These are phyloP conservation scores for Botryosphaeria dothidea DNA, from an alignment of 2,329 filamentous ascomycete genomes.

Conservation along the genomic window DNA sequence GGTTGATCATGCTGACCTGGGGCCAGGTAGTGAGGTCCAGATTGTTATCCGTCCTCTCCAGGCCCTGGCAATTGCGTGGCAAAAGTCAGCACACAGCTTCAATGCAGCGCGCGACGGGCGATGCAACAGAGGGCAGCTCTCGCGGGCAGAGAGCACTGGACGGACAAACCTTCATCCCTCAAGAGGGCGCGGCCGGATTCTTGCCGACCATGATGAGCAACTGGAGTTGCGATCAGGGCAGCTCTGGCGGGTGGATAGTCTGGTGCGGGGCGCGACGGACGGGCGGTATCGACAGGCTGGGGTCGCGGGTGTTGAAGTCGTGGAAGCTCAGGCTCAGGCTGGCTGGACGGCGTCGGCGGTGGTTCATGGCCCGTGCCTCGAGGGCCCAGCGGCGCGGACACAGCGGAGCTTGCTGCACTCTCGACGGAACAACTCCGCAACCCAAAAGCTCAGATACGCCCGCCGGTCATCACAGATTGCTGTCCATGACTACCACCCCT, in stretches of 20 bases:
- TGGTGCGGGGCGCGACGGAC: background rate
- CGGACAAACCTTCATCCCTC: conserved; percentile 57
- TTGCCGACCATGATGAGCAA: conserved; percentile 60
- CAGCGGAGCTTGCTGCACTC: background rate
- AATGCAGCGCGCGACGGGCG: background rate
- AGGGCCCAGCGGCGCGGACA: conserved; percentile 1
- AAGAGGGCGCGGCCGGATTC: conserved; percentile 63
- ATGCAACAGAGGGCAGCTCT: background rate
- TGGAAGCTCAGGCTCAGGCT: background rate
- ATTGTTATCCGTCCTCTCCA: conserved; percentile 96
- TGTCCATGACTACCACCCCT: background rate
- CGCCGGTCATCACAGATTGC: background rate
- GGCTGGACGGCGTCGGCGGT: too few species aligned
- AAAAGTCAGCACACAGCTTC: background rate
- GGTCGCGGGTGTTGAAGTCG: background rate
- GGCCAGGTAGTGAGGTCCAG: conserved; percentile 96
- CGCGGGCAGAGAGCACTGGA: conserved; percentile 4
- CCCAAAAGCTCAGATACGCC: background rate
- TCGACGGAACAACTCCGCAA: conserved; percentile 1
- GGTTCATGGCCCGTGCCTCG: background rate
- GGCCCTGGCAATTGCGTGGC: conserved; percentile 58
- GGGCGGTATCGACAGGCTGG: background rate
- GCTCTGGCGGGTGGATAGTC: background rate
- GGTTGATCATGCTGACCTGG: conserved; percentile 89
- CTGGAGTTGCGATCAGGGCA: background rate